Percentiles rank a stretch among this genome's conserved stretches.
phyloP scores from a whole-genome alignment of 371 early-diverging fungal genomes.

The Mortierella sp. region DNA sequence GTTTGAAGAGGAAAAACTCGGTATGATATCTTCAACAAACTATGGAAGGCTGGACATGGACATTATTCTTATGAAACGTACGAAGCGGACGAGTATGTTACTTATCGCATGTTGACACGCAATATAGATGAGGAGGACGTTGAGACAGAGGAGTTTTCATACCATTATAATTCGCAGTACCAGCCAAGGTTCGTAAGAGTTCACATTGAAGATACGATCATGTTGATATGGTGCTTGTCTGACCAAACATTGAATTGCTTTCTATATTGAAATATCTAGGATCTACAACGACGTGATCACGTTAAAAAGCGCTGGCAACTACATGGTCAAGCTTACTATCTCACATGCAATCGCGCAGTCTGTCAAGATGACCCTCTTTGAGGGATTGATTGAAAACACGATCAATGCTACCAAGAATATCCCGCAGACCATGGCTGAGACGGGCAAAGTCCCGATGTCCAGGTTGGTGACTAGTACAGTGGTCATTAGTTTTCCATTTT shows the following conservation, averaged over 20 bases:
- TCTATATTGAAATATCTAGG: constrained; percentile 16
- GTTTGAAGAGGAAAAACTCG: constrained; percentile 64
- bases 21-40: constrained; percentile 23
- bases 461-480: constrained; percentile 15
- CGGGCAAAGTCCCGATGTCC: constrained; percentile 77
- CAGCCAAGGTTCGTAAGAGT: constrained; percentile 68
- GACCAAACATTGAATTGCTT: background rate
- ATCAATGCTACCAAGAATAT: constrained; percentile 89
- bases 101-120: too few species aligned
- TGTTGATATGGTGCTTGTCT: background rate
- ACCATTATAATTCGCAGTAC: constrained; percentile 83
- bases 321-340: constrained; percentile 87
- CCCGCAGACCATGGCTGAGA: constrained; percentile 87
- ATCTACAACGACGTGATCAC: constrained; percentile 73
- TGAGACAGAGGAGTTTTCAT: constrained; percentile 92
- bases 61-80: too few species aligned
- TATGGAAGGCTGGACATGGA: too few species aligned
- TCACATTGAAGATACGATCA: background rate
- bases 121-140: constrained; percentile 76
- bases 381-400: constrained; percentile 83
- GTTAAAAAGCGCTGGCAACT: constrained; percentile 73
- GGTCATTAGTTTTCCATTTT: too few species aligned
- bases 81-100: too few species aligned
- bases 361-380: constrained; percentile 87
- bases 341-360: constrained; percentile 90